phyloP scores from a whole-genome alignment of 805 yeast genomes.

The Blastobotrys mokoenaii region DNA sequence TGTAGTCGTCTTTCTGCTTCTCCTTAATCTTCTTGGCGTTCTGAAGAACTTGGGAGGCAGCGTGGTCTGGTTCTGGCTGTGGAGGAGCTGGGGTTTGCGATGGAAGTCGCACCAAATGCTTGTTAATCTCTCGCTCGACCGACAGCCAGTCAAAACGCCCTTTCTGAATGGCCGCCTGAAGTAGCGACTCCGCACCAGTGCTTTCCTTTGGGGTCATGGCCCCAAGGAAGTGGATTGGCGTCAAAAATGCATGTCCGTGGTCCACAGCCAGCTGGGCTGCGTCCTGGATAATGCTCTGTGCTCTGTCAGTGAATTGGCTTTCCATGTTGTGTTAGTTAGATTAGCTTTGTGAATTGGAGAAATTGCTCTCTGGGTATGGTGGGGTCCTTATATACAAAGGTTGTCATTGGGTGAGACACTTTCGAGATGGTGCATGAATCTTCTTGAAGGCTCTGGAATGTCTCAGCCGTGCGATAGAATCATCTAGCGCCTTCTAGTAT shows the following conservation, averaged over 20 bases:
- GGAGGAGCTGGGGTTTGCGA: conserved; percentile 85
- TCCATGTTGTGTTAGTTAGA: conserved; percentile 6
- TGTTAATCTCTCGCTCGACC: conserved; percentile 74
- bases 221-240: conserved; percentile 85
- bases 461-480: too few species aligned
- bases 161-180: conserved; percentile 75
- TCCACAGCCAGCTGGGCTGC: conserved; percentile 80
- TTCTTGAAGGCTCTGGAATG: too few species aligned
- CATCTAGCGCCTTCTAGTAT: too few species aligned
- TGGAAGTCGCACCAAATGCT: conserved; percentile 74
- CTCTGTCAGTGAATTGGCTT: conserved; percentile 83
- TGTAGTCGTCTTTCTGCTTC: conserved; percentile 82
- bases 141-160: conserved; percentile 82
- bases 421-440: too few species aligned
- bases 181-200: conserved; percentile 47
- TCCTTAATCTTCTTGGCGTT: conserved; percentile 70
- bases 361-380: background rate
- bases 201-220: conserved; percentile 73
- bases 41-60: conserved; percentile 66
- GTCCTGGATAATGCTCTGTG: conserved; percentile 66
- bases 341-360: background rate
- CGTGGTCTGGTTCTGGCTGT: conserved; percentile 64
- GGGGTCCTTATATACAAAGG: background rate
- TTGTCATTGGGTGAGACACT: too few species aligned
- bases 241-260: conserved; percentile 71